Base-by-base conservation (phyloP, 805 yeast genomes). In the Saccharomyces eubayanus region DNA sequence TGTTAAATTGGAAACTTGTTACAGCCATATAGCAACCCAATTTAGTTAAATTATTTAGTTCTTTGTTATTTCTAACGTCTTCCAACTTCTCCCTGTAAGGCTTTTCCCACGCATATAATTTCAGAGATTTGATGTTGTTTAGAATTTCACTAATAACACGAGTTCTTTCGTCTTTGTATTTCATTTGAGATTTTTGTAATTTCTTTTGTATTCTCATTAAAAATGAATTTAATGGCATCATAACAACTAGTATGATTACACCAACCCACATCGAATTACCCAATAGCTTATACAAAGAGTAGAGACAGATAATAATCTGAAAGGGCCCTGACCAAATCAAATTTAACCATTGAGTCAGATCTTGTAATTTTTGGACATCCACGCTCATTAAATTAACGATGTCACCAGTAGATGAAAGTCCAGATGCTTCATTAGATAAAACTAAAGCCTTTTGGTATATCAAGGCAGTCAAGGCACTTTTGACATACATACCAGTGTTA, bases 221-320 rank as follows among this genome's bases (percentile, higher is more conserved):
- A 24, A 75, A 67, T 2, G 89, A 84, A 65, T 91, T 90, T 49
- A 89, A 64, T 5, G 97, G 96, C 59, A 90, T 82, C 80, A 89
- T 83, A 30, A 89, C 63, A 2, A 83, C 65, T 81, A 91, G 82
- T 54, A 92, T 82, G 31, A 79, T 70, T 12, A 92, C 95, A 68
- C 98, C 98, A 46, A 96, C 85, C 96, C 97, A 89, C 96, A 91
- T 90, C n/a, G 94, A 80, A 55, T 83, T 81, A 40, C 97, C 97
- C 54, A 91, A 70, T 47, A 91, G 72, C 3, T 80, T 78, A 68
- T 89, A 80, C 52, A 91, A 75, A 1, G 94, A 84, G 47, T 77
- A 69, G 57, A 91, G 75, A 75, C 97, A 89, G 54, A 91, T 71
- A 27, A 77, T 63, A 59, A 91, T 82, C 71, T 91, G 96, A 72